Evolutionary conservation across 192 early-diverging fungal genomes (phyloP).

Genomic region (Phlyctochytrium arcticum): DNA sequence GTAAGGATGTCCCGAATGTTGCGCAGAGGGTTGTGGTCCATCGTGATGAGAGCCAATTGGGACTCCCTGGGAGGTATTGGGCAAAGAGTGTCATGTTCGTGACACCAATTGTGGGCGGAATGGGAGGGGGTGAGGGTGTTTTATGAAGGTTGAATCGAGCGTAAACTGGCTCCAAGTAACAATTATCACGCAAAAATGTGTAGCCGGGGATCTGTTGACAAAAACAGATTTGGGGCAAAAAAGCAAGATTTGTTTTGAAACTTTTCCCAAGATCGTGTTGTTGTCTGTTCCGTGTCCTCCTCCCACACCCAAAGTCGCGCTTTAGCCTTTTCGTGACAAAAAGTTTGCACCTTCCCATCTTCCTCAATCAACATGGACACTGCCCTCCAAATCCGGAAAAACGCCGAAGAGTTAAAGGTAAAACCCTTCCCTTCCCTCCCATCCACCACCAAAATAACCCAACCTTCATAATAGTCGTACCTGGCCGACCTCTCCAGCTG

Average conservation of each 20-base stretch:
- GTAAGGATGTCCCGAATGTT: neutral
- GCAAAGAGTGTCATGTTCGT: neutral
- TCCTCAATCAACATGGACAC: no score
- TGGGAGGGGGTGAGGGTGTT: neutral
- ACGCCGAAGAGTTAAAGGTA: constrained; percentile 43
- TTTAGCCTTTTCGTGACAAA: no score
- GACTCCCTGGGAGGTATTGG: neutral
- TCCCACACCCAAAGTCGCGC: no score
- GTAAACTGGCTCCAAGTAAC: no score
- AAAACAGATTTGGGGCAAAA: no score
- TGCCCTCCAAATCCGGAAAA: constrained; percentile 37
- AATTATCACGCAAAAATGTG: no score
- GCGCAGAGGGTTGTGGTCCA: constrained; percentile 2
- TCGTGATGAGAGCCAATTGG: neutral
- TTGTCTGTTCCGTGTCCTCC: no score
- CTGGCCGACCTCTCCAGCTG: constrained; percentile 40
- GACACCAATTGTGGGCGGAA: neutral
- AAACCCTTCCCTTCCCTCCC: neutral
- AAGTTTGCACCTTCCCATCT: no score
- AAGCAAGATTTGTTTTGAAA: no score
- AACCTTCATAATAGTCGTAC: constrained; percentile 1
- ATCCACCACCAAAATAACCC: neutral
- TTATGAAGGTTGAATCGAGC: no score
- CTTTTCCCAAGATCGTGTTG: no score
- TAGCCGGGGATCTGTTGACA: no score